Evolutionary conservation across 306 rosid species (phyloP), one percentile per base, ranked within the genome.

Genomic region (Vicia faba): DNA sequence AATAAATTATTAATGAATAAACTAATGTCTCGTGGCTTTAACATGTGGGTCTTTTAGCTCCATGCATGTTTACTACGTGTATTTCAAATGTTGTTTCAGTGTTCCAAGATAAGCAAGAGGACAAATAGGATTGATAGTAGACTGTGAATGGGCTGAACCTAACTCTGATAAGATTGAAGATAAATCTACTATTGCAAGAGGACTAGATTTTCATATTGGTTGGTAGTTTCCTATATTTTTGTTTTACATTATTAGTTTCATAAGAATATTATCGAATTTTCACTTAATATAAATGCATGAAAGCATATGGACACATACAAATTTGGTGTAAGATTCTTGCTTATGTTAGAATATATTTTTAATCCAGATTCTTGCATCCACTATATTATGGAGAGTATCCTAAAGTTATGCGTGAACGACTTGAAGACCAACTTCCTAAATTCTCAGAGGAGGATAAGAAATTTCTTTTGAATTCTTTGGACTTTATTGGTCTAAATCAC

Each of bases 81-180:
- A n/a, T n/a, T n/a, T n/a, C n/a, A n/a, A n/a, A 45, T 33, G 11
- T 54, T 64, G 40, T 55, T 55, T 59, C 58, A 13, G 68, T 61
- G 39, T 72, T 70, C 38, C 73, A 89, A 95, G 92, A 84, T 36
- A 83, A 70, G 68, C 98, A 89, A 83, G 86, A 89, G 98, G 98
- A 6, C 91, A 83, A 77, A 66, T 92, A 43, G 96, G 96, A 70
- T 53, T 85, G 36, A 81, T 81, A 10, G 76, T 86, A 68, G 98
- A 92, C 79, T 87, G 96, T 69, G 96, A 92, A 86, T 89, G 98
- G 98, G 84, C 98, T 26, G 98, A 92, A 79, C 70, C 96, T 73
- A 85, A 92, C 75, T 89, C 96, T 41, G 86, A 85, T 54, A 87
- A 60, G 62, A 73, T 49, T 68, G 95, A 89, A 81, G 98, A 92